phyloP scores from a whole-genome alignment of 2,329 filamentous ascomycete species.

The Cladosporium sp. region DNA sequence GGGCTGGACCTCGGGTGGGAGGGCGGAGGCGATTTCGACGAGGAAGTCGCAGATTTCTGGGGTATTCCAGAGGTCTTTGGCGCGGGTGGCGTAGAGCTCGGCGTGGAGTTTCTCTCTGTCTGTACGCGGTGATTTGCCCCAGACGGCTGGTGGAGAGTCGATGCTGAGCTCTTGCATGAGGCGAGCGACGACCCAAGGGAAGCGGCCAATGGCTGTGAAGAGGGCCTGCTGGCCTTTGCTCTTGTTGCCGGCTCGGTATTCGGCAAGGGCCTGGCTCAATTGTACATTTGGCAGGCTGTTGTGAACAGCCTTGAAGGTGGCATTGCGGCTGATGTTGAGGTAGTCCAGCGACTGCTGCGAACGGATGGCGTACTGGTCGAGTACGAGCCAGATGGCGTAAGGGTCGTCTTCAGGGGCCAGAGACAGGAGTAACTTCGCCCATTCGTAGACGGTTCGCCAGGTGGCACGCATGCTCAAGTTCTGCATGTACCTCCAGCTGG shows the following conservation, averaged over 20 bases:
- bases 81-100: slow-evolving; percentile 67
- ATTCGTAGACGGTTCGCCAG: slow-evolving; percentile 87
- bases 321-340: slow-evolving; percentile 58
- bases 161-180: slow-evolving; percentile 77
- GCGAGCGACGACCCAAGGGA: slow-evolving; percentile 79
- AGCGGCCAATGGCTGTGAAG: slow-evolving; percentile 58
- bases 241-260: slow-evolving; percentile 62
- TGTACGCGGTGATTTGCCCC: slow-evolving; percentile 67
- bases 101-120: slow-evolving; percentile 62
- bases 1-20: slow-evolving; percentile 36
- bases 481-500: slow-evolving; percentile 79
- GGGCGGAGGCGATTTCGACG: slow-evolving; percentile 58
- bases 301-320: slow-evolving; percentile 43
- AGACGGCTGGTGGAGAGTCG: slow-evolving; percentile 69
- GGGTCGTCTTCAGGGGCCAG: slow-evolving; percentile 69
- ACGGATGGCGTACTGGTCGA: slow-evolving; percentile 80
- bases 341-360: slow-evolving; percentile 72
- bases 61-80: slow-evolving; percentile 82
- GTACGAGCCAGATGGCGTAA: slow-evolving; percentile 71
- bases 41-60: slow-evolving; percentile 64
- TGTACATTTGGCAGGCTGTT: slow-evolving; percentile 61
- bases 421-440: slow-evolving; percentile 77
- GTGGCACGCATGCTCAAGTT: slow-evolving; percentile 87
- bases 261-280: slow-evolving; percentile 71
- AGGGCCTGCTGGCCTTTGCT: slow-evolving; percentile 61